phyloP scores from a whole-genome alignment of 2,329 filamentous ascomycete species.

The Sporothrix dimorphospora region DNA sequence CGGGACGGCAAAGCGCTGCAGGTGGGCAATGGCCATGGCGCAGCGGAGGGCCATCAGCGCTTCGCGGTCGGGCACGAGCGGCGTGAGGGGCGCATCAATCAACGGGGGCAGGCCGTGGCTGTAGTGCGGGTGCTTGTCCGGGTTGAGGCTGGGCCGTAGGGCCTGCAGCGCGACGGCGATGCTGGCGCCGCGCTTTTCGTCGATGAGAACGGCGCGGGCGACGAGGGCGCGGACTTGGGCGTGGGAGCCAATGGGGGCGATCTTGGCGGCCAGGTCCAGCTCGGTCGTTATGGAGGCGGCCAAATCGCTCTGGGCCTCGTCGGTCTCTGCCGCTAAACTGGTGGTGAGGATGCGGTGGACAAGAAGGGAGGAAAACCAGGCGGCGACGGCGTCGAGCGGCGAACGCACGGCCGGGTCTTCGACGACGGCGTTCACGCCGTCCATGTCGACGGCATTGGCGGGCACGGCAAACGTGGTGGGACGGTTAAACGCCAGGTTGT shows the following conservation, averaged over 20 bases:
- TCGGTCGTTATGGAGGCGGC: conserved; percentile 43
- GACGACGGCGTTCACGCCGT: conserved; percentile 79
- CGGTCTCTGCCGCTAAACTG: conserved; percentile 56
- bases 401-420: conserved; percentile 84
- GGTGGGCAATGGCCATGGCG: conserved; percentile 63
- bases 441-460: conserved; percentile 59
- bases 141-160: conserved; percentile 48
- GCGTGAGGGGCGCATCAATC: conserved; percentile 49
- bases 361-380: conserved; percentile 82
- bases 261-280: conserved; percentile 69
- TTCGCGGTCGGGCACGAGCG: conserved; percentile 52
- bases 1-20: conserved; percentile 50
- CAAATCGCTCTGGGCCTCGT: background rate
- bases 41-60: conserved; percentile 61
- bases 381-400: conserved; percentile 85
- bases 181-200: conserved; percentile 57
- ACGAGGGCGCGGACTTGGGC: conserved; percentile 65
- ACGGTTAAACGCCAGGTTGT: conserved; percentile 87
- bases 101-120: conserved; percentile 45
- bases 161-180: conserved; percentile 61
- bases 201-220: conserved; percentile 59
- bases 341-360: conserved; percentile 70
- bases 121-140: conserved; percentile 41
- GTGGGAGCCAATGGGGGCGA: conserved; percentile 77
- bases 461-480: conserved; percentile 69